Base-by-base conservation (phyloP, 768 basidiomycete species). In the Calocybe cyanea region DNA sequence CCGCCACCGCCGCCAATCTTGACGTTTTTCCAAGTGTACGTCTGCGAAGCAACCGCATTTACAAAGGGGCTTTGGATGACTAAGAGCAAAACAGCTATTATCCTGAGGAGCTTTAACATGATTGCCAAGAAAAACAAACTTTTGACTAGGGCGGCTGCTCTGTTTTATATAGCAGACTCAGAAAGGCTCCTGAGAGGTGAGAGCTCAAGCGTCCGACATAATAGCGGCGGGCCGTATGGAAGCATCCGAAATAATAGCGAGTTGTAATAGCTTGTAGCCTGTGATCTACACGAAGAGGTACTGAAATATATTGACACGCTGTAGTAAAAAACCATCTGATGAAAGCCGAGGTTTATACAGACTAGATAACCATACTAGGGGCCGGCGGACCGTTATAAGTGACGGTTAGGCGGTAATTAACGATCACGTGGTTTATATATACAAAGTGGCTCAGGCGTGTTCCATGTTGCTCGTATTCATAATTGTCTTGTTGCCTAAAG, bases 1-100 rank as follows among this genome's bases (percentile, higher is more conserved):
- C 74, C 71, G 23, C 73, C 71, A 10, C 71, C 71, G 5, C 72
- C 70, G 19, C 66, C 69, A 28, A 69, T 73, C 58, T 80, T 80
- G 49, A 81, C 81, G 53, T 82, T 83, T 56, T 77, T 76, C 80
- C 81, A 84, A 14, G 65, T 72, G 55, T 83, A 81, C 1, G 65
- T 40, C 52, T 80, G 76, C 8, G 76, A 67, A n/a, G 72, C 62
- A 34, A 70, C 69, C 1, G 73, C 72, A 21, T 54, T 43, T 23
- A 58, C 71, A 14, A 69, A 40, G 14, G 66, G 63, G 24, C 47
- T 41, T 18, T 61, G 35, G 35, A 56, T 38, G 32, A 50, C 59
- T 13, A 59, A 49, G 30, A 63, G 59, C 23, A 70, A 55, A n/a
- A 60, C 57, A 24, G 62, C 55, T 28, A 72, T 52, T 21, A 63